phyloP scores from a whole-genome alignment of 169 alveolate species.

The Plasmodium adleri region DNA sequence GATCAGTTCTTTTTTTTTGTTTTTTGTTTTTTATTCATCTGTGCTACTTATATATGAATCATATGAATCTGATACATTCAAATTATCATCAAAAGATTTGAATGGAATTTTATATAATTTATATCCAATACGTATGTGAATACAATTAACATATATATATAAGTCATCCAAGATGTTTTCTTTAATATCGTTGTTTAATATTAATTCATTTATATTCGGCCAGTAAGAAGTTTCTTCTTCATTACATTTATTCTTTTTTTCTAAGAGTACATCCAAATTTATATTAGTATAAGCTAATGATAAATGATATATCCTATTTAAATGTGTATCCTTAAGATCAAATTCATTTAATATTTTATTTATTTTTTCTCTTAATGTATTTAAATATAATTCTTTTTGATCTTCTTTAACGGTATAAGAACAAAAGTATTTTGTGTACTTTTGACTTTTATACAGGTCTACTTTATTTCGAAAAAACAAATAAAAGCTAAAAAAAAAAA shows the following conservation, averaged over 20 bases:
- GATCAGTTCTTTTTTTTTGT: neutral
- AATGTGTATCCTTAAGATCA: constrained; percentile 31
- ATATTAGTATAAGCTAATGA: constrained; percentile 63
- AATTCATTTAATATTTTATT: constrained; percentile 15
- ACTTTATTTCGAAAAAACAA: constrained; percentile 29
- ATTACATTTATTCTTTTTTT: constrained; percentile 17
- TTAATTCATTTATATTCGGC: constrained; percentile 26
- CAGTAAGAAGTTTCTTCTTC: constrained; percentile 5
- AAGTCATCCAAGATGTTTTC: constrained; percentile 7
- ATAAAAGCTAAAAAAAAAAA: constrained; percentile 25
- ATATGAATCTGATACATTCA: constrained; percentile 14
- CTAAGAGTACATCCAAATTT: constrained; percentile 19
- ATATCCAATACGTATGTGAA: constrained; percentile 53
- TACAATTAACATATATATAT: constrained; percentile 58
- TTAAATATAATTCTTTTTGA: constrained; percentile 39
- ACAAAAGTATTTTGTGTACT: constrained; percentile 50
- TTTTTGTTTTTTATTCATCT: neutral
- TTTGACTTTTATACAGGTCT: constrained; percentile 63
- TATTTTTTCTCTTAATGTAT: constrained; percentile 40
- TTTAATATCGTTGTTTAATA: constrained; percentile 5
- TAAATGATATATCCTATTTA: constrained; percentile 44
- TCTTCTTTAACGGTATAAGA: constrained; percentile 45
- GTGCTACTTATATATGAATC: constrained; percentile 40
- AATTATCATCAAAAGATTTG: constrained; percentile 7
- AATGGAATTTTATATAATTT: constrained; percentile 58